Evolutionary conservation across 2,329 filamentous ascomycete species (phyloP), one percentile per base, ranked within the genome.

Genomic region (Exophiala viscosa): DNA sequence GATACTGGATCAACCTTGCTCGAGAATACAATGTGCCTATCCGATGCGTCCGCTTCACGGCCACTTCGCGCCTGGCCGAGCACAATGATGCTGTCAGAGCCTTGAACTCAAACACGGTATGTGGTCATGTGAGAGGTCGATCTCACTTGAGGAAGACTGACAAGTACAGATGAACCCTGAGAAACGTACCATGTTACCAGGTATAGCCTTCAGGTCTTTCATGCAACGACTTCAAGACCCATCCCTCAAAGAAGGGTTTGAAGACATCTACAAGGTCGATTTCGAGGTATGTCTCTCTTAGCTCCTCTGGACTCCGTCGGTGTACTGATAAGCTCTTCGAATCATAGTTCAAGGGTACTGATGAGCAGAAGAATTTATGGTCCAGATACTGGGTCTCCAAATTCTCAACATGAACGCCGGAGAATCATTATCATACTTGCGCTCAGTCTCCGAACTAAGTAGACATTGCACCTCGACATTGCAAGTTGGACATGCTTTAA

Each of bases 11-110:
- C 31, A 74, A 81, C 20, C 71, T 97, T 28, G 90, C 90, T 14
- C 79, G 78, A 59, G 85, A 86, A 63, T 73, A 83, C 64, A 75
- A 81, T 3, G 76, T 95, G 2, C 86, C 88, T 2, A 87, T 96
- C 62, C 86, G 92, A 42, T 95, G 92, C 65, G 77, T 97, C 8
- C 86, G 87, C 70, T 93, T 99, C 73, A 87, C 85, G 46, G 86
- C 90, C 10, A 76, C 84, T 1, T 69, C 83, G 20, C 77, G 80
- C 39, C 67, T 96, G 7, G 83, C 81, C 68, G 84, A 90, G 67
- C 93, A 99, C 73, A 99, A 99, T 66, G 88, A 95, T 66, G 82
- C 81, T 1, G 88, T 95, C 44, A 82, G 93, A 55, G 83, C 90
- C 1, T 74, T 91, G 60, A 81, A 76, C 58, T 67, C 68, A 47